A percentile compares a stretch with the other conserved stretches of the same genome.
These are phyloP conservation scores for Rhodotorula kratochvilovae DNA, from an alignment of 768 basidiomycete species.

Conservation along the genomic window DNA sequence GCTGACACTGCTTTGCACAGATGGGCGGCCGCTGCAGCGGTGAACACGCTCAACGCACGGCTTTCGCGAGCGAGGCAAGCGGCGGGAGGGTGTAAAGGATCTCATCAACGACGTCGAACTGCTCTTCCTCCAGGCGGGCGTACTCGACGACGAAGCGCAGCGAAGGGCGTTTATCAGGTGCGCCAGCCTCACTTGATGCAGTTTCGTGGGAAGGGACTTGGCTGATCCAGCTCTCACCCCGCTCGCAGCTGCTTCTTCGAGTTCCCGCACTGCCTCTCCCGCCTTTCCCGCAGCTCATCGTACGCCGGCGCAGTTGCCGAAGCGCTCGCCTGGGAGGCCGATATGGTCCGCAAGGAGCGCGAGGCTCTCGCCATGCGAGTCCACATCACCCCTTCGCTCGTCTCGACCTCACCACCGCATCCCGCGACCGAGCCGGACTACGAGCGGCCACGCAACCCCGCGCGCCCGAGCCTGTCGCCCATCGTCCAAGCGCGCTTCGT, in stretches of 20 bases:
- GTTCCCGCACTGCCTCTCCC: background rate
- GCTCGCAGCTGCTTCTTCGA: constrained; percentile 13
- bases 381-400: too few species aligned
- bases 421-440: background rate
- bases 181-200: background rate
- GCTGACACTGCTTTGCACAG: background rate
- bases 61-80: background rate
- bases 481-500: too few species aligned
- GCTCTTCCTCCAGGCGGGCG: constrained; percentile 2
- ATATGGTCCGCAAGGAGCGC: constrained; percentile 11
- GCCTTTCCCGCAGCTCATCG: background rate
- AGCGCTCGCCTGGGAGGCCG: background rate
- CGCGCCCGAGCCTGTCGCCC: too few species aligned
- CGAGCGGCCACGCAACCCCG: too few species aligned
- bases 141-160: constrained; percentile 2
- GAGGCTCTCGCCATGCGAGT: background rate
- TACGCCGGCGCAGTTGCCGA: background rate
- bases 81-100: constrained; percentile 14
- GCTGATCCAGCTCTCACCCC: background rate
- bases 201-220: too few species aligned
- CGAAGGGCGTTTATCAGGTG: constrained; percentile 1
- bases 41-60: background rate
- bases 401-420: background rate
- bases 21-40: background rate
- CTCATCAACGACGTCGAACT: constrained; percentile 24